Evolutionary conservation across 176 grass and related monocot species (phyloP), one percentile per base, ranked within the genome.

Genomic region (Tillandsia leiboldiana): DNA sequence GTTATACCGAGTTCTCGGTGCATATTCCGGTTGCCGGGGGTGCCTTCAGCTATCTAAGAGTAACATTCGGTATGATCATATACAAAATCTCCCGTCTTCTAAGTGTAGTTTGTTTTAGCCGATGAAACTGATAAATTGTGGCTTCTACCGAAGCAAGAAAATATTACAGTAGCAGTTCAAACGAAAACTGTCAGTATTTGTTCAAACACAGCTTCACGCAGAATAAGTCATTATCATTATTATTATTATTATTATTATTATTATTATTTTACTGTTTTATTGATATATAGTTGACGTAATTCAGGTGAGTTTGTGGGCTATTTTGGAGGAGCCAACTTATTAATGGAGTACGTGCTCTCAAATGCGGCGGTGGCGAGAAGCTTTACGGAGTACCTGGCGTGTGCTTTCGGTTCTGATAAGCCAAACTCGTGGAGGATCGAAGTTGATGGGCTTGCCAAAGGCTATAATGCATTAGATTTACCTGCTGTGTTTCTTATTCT

Each of bases 301-400:
- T 18, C 11, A 77, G 75, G 75, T 24, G 75, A 77, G 47, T 77
- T 77, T 24, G 65, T 77, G 17, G 75, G 75, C n/a, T 77, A 69
- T 22, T 77, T 77, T 23, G 75, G 75, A 68, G 75, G 75, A 69
- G 75, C 75, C n/a, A 77, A 77, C 18, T 68, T 77, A 61, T 10
- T 77, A 42, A 77, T 77, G 75, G 75, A 77, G 65, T 77, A 77
- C 23, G 75, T 77, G 27, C 75, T 77, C 15, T 77, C 75, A 18
- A 77, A 77, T 28, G 75, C 75, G 2, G 75, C 75, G 9, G 75
- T 77, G 64, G 65, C 75, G 1, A 62, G 75, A 69, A 77, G 20
- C 13, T 77, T 77, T 13, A 77, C 75, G 0, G 75, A 77, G 65
- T 77, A 77, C 20, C 26, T 77, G 52, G 67, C 51, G 22, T 17